Percentiles rank a stretch among this genome's conserved stretches.
Conservation (phyloP, 257 asterid species). For the Solanum rostratum region DNA sequence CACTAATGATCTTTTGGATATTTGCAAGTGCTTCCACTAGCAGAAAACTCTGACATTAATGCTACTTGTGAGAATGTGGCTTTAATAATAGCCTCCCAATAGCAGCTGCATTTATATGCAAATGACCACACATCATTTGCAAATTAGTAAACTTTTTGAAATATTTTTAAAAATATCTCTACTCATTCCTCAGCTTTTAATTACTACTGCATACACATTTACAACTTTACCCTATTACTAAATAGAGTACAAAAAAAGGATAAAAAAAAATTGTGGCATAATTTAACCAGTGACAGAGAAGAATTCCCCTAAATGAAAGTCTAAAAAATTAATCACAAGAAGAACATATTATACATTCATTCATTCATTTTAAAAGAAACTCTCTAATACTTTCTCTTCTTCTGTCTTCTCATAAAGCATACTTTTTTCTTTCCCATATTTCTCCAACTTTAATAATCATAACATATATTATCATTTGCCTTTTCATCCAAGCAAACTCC, state of each 20-base stretch:
- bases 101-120: not conserved
- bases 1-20: not conserved
- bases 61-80: constrained; percentile 1
- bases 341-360: not conserved
- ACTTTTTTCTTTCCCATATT: not conserved
- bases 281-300: not conserved
- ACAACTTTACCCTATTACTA: not conserved
- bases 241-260: not conserved
- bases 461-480: constrained; percentile 37
- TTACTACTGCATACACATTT: not conserved
- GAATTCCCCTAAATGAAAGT: not conserved
- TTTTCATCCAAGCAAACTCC: constrained; percentile 74
- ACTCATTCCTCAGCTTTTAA: not conserved
- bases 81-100: not conserved
- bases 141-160: not conserved
- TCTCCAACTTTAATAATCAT: constrained; percentile 1
- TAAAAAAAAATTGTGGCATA: not conserved
- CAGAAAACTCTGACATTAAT: not conserved
- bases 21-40: not conserved
- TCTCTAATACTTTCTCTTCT: not conserved
- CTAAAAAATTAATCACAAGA: not conserved
- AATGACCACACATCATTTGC: not conserved
- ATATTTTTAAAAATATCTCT: not conserved
- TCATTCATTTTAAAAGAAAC: not conserved
- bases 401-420: not conserved